Evolutionary conservation across 441 rosid genomes (phyloP).

Genomic region (Macaranga tanarius): DNA sequence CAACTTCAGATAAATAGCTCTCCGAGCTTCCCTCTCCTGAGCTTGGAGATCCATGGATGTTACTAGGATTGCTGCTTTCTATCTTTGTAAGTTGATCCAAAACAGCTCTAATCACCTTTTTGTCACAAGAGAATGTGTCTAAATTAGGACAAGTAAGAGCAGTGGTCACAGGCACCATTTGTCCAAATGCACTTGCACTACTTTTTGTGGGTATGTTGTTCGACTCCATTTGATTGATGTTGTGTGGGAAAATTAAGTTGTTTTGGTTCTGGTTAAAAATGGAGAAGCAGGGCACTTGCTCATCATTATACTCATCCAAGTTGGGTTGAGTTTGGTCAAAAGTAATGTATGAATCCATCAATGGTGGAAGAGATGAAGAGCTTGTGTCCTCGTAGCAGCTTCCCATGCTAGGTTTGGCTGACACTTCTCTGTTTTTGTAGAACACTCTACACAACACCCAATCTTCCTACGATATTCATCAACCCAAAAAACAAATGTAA

Average conservation of each 20-base stretch:
- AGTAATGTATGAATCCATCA: constrained; percentile 49
- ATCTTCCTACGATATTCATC: constrained; percentile 45
- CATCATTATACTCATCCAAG: constrained; percentile 27
- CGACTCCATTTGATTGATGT: constrained; percentile 22
- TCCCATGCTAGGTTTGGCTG: constrained; percentile 33
- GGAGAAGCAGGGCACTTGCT: constrained; percentile 88
- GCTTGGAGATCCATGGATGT: constrained; percentile 37
- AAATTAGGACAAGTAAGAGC: constrained; percentile 2
- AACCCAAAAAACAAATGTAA: background rate
- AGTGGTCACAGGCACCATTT: constrained; percentile 11
- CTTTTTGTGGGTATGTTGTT: constrained; percentile 10
- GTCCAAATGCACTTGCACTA: constrained; percentile 13
- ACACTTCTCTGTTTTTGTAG: constrained; percentile 42
- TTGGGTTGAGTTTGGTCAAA: constrained; percentile 40
- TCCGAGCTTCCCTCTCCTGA: constrained; percentile 45
- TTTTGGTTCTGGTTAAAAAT: constrained; percentile 36
- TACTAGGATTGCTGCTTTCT: constrained; percentile 25
- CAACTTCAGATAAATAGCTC: constrained; percentile 51
- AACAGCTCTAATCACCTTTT: constrained; percentile 38
- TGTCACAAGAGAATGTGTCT: constrained; percentile 39
- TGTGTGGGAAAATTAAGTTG: constrained; percentile 20
- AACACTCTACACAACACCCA: constrained; percentile 65
- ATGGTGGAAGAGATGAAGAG: constrained; percentile 45
- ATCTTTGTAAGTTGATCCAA: constrained; percentile 38
- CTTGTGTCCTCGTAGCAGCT: constrained; percentile 35